Evolutionary conservation across 1,284 basidiomycete species (phyloP), one percentile per base, ranked within the genome.

Genomic region (Sphagnurus paluster): DNA sequence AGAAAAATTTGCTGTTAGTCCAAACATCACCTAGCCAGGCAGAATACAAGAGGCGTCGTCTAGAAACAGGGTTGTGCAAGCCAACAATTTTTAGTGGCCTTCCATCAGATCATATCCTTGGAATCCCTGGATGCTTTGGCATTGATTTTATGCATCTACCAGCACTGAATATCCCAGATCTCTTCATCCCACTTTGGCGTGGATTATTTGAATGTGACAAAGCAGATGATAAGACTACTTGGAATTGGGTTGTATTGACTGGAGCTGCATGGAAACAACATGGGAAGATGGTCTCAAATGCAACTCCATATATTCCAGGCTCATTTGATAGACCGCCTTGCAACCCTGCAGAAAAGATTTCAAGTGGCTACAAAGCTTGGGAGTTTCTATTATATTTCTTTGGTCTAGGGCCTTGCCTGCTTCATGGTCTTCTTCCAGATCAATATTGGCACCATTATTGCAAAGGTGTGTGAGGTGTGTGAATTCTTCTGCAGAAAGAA

Each of bases 331-430:
- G 57, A 1, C 52, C 62, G 8, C 70, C 67, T 21, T 57, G 59
- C 0, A 68, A 72, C 48, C 56, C 59, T 1, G 63, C 66, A 0
- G 53, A 68, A 26, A 71, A 70, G 24, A 57, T 70, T 2, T 60
- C 57, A 7, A 64, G 60, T 19, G 63, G 66, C 1, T 69, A 68
- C 46, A 68, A 69, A 42, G 65, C 59, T 13, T 64, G 54, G 52
- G 63, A 70, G 44, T 71, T 49, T 23, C 35, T 57, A 1, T 36
- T 54, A 1, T 71, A 65, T 34, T n/a, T 71, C 35, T 67, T 54
- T 50, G 65, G 61, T 4, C 56, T 68, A 11, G 60, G 57, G 1
- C 68, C 68, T 3, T 62, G 45, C 0, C 33, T 68, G 1, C 49
- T 70, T 14, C 47, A 55, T 24, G 43, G 25, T 2, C 43, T 69